Conservation (phyloP, 73 alveolate genomes). For the Tetrahymena thermophila region DNA sequence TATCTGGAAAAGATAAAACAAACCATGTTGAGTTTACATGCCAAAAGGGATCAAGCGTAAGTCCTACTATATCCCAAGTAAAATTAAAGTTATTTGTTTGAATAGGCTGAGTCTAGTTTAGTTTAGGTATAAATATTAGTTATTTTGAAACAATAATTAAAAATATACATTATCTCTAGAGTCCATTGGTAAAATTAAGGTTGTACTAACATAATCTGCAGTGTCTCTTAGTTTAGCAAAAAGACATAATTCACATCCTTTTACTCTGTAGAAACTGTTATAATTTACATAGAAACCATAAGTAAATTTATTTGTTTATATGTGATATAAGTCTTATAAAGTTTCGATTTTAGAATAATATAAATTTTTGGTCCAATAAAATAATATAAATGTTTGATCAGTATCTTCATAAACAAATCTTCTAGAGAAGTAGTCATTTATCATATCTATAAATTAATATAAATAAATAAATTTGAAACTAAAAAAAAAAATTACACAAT, state of each 20-base stretch:
- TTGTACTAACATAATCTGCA: not conserved
- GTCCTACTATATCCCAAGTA: not conserved
- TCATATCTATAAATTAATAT: not conserved
- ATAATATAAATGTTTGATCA: too few relatives aligned
- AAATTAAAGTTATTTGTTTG: not conserved
- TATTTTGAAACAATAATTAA: too few relatives aligned
- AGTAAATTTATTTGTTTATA: too few relatives aligned
- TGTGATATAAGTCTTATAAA: not conserved
- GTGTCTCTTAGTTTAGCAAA: not conserved
- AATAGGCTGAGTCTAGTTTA: not conserved
- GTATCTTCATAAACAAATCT: not conserved
- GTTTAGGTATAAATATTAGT: too few relatives aligned
- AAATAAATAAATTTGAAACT: too few relatives aligned
- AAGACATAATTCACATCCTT: not conserved
- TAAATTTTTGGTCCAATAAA: too few relatives aligned
- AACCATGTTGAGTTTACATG: not conserved
- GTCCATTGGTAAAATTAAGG: not conserved
- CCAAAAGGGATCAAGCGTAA: not conserved
- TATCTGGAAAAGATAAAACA: not conserved
- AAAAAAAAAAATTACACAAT: too few relatives aligned
- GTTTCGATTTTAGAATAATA: not conserved
- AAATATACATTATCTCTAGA: not conserved
- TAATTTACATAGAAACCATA: too few relatives aligned
- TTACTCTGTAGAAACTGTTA: not conserved
- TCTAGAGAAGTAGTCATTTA: not conserved